A percentile compares a stretch with the other conserved stretches of the same genome.
phyloP scores from a whole-genome alignment of 805 yeast species.

The Danielia oregonensis region DNA sequence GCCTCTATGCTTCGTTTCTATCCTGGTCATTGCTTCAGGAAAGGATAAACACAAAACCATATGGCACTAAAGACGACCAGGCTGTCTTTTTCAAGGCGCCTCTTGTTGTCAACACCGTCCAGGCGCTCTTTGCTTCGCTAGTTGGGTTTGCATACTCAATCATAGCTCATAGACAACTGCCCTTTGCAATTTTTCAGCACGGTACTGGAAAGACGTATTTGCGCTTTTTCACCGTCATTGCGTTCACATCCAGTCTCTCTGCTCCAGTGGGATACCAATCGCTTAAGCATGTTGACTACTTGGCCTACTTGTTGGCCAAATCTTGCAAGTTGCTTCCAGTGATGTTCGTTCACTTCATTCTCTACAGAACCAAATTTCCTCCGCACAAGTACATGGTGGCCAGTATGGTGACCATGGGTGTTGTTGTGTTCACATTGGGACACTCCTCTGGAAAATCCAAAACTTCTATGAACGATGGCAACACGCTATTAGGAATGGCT shows the following conservation, averaged over 20 bases:
- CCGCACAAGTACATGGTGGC: slow-evolving; percentile 77
- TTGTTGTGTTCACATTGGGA: slow-evolving; percentile 66
- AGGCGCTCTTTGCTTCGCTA: slow-evolving; percentile 66
- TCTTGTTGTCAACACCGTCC: slow-evolving; percentile 69
- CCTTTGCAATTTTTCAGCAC: slow-evolving; percentile 7
- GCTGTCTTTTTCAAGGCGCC: slow-evolving; percentile 66
- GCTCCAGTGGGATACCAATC: slow-evolving; percentile 81
- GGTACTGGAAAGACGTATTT: slow-evolving; percentile 15
- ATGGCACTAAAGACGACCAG: slow-evolving; percentile 45
- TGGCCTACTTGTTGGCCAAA: slow-evolving; percentile 82
- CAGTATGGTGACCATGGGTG: slow-evolving; percentile 75
- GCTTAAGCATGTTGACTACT: slow-evolving; percentile 76
- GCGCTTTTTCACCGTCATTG: slow-evolving; percentile 46
- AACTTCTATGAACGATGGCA: slow-evolving; percentile 37
- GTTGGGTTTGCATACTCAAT: slow-evolving; percentile 62
- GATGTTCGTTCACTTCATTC: slow-evolving; percentile 71
- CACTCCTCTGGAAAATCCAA: slow-evolving; percentile 27
- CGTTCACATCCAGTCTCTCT: slow-evolving; percentile 74
- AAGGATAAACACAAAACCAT: slow-evolving; percentile 71
- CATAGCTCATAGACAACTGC: slow-evolving; percentile 23
- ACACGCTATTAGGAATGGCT: slow-evolving; percentile 51
- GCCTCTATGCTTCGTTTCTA: slow-evolving; percentile 82
- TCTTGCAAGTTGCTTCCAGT: slow-evolving; percentile 94
- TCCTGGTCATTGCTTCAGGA: slow-evolving; percentile 94
- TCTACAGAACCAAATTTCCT: slow-evolving; percentile 73